phyloP scores from a whole-genome alignment of 2,329 filamentous ascomycete genomes.

The Fusarium bactridioides region DNA sequence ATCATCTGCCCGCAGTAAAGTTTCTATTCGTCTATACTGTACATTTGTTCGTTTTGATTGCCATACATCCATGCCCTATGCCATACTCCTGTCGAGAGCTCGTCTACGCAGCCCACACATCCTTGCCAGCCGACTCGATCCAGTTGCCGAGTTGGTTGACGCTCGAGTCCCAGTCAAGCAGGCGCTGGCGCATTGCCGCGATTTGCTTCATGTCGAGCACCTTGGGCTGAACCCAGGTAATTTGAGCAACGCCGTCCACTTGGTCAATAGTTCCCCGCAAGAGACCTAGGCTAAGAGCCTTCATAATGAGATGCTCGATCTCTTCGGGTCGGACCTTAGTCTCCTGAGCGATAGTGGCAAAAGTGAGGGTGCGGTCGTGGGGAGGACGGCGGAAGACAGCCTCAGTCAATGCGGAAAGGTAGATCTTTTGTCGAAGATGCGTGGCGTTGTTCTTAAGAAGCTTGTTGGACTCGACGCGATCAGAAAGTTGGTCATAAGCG shows the following conservation, averaged over 20 bases:
- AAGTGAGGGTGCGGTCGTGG: conserved; percentile 94
- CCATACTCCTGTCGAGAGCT: neutral
- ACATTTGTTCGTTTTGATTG: conserved; percentile 35
- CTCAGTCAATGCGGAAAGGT: conserved; percentile 93
- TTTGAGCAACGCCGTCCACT: conserved; percentile 90
- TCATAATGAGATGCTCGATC: conserved; percentile 99
- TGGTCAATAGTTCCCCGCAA: conserved; percentile 94
- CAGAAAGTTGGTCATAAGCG: conserved; percentile 83
- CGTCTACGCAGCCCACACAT: conserved; percentile 86
- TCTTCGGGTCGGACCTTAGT: conserved; percentile 91
- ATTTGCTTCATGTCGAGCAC: conserved; percentile 96
- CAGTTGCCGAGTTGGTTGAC: conserved; percentile 96
- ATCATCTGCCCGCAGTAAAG: conserved; percentile 32
- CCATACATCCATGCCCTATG: neutral
- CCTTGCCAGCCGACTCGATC: conserved; percentile 93
- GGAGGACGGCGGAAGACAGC: conserved; percentile 95
- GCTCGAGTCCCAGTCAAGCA: conserved; percentile 95
- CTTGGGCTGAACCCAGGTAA: conserved; percentile 99
- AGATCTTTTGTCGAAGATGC: conserved; percentile 97
- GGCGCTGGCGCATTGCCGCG: conserved; percentile 83
- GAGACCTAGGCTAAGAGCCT: conserved; percentile 92
- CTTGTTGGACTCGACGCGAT: conserved; percentile 80
- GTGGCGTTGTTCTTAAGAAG: conserved; percentile 81
- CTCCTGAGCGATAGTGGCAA: conserved; percentile 85
- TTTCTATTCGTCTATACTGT: conserved; percentile 43